These are phyloP conservation scores for Amylostereum areolatum DNA, from an alignment of 1,284 basidiomycete genomes.

Conservation along the genomic window DNA sequence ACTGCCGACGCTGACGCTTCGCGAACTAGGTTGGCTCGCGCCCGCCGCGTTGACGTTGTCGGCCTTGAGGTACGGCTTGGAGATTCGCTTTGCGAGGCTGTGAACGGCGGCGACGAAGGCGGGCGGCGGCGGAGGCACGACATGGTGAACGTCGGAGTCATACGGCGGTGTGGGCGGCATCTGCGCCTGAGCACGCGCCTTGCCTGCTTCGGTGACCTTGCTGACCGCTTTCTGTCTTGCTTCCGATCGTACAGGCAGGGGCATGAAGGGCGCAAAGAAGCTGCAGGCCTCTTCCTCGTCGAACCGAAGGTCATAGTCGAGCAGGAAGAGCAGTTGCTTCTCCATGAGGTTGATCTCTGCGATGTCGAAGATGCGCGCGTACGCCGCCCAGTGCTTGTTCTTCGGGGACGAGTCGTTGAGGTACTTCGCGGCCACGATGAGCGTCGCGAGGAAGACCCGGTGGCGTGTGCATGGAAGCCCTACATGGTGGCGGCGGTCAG, in stretches of 20 bases:
- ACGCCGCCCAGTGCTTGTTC: constrained; percentile 89
- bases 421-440: constrained; percentile 97
- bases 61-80: constrained; percentile 37
- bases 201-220: constrained; percentile 50
- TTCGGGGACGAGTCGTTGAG: constrained; percentile 95
- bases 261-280: constrained; percentile 59
- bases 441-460: constrained; percentile 90
- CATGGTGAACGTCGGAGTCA: constrained; percentile 19
- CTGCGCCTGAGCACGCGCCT: constrained; percentile 47
- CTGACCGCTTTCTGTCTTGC: constrained; percentile 47
- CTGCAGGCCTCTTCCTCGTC: constrained; percentile 69
- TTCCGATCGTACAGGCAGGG: constrained; percentile 20
- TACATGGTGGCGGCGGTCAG: constrained; percentile 21
- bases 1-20: constrained; percentile 29
- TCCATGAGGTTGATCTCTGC: constrained; percentile 95
- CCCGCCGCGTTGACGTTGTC: constrained; percentile 18
- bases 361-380: constrained; percentile 71
- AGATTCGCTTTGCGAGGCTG: constrained; percentile 49
- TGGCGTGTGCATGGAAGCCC: constrained; percentile 91
- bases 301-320: constrained; percentile 88
- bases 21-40: constrained; percentile 10
- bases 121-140: constrained; percentile 5
- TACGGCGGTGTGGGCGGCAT: constrained; percentile 34
- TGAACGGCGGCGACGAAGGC: constrained; percentile 34
- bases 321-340: constrained; percentile 83